Percentiles rank a stretch among this genome's conserved stretches.
Conservation (phyloP, 306 rosid species). For the Quercus parvula region DNA sequence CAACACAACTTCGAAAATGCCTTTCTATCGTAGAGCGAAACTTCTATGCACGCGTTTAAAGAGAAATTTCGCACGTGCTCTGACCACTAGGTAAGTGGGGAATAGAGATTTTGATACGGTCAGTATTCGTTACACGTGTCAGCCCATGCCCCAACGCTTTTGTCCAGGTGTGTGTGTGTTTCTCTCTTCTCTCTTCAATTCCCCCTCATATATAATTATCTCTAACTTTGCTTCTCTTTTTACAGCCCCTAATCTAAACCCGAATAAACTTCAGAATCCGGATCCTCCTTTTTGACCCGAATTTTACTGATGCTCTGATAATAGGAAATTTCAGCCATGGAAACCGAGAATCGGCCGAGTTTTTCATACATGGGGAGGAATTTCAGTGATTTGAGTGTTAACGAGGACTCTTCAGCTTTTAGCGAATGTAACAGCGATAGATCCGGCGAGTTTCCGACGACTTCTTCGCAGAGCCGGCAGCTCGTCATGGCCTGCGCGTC, state of each 20-base stretch:
- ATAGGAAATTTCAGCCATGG: slow-evolving; percentile 37
- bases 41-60: slow-evolving; percentile 62
- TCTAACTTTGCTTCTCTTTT: neutral
- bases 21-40: slow-evolving; percentile 35
- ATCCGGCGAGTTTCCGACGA: slow-evolving; percentile 82
- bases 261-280: neutral
- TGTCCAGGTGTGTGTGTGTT: slow-evolving; percentile 26
- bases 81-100: neutral
- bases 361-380: slow-evolving; percentile 52
- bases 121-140: slow-evolving; percentile 55
- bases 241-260: neutral
- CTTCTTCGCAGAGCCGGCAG: slow-evolving; percentile 59
- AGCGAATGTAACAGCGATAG: slow-evolving; percentile 95
- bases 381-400: slow-evolving; percentile 52
- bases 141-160: slow-evolving; percentile 1
- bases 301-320: slow-evolving; percentile 6
- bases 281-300: neutral
- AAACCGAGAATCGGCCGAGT: slow-evolving; percentile 33
- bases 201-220: slow-evolving; percentile 5
- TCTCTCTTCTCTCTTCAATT: neutral
- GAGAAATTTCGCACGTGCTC: slow-evolving; percentile 53
- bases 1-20: neutral
- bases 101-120: slow-evolving; percentile 16
- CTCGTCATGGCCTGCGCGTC: slow-evolving; percentile 62
- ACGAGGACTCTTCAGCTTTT: slow-evolving; percentile 66